Percentiles rank a stretch among this genome's conserved stretches.
Conservation (phyloP, 1,284 basidiomycete species). For the Anthracocystis panici-leucophaei region DNA sequence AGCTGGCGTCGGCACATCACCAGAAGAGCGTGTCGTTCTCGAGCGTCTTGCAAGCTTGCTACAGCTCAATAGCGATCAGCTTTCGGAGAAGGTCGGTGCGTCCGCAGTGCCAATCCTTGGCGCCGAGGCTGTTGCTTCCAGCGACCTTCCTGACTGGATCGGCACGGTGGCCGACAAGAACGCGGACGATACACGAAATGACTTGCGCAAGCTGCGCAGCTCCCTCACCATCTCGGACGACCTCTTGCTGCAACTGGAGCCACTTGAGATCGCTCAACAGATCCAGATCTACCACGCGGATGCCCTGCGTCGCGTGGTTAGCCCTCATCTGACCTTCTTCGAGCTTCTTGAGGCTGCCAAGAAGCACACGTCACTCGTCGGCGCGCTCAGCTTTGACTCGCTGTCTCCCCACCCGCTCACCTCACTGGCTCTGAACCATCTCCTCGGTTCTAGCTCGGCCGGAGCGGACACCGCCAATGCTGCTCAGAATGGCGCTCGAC, state of each 20-base stretch:
- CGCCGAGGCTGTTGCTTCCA: not conserved
- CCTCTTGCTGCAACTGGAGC: conserved; percentile 56
- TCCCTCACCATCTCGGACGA: conserved; percentile 43
- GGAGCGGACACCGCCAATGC: conserved; percentile 26
- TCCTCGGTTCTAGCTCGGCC: conserved; percentile 35
- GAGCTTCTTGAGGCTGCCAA: conserved; percentile 28
- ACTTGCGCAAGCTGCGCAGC: conserved; percentile 29
- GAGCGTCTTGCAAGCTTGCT: conserved; percentile 8
- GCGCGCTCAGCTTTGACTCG: conserved; percentile 62
- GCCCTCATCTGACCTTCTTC: conserved; percentile 27
- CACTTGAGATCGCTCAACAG: conserved; percentile 65
- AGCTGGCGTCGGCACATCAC: conserved; percentile 16
- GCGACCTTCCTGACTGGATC: conserved; percentile 35
- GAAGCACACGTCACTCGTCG: conserved; percentile 10
- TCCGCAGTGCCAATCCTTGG: conserved; percentile 10
- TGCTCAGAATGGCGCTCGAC: conserved; percentile 38
- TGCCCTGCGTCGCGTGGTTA: conserved; percentile 31
- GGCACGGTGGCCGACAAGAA: conserved; percentile 23
- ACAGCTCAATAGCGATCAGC: conserved; percentile 13
- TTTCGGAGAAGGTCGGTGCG: conserved; percentile 7
- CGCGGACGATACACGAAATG: conserved; percentile 18
- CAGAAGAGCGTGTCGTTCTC: conserved; percentile 5
- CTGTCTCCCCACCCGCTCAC: conserved; percentile 62
- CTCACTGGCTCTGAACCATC: conserved; percentile 56
- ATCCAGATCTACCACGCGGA: conserved; percentile 64